Conservation (phyloP, 106 monocot genomes). For the Dactylorhiza incarnata region DNA sequence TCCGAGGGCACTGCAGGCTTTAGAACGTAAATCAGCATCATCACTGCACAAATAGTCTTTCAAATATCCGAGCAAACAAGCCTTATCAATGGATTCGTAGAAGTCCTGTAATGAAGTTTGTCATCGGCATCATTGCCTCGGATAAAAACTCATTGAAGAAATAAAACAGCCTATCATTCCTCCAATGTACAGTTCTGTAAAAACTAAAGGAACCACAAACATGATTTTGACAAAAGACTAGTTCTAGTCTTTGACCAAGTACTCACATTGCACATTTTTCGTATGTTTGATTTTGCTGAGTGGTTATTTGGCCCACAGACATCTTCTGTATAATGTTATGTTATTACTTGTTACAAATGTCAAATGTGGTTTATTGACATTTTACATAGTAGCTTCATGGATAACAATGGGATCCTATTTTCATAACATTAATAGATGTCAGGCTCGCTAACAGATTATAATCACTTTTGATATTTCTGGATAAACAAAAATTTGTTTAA, state of each 20-base stretch:
- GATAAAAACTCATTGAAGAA: not conserved
- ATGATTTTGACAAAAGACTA: not conserved
- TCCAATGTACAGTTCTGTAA: not conserved
- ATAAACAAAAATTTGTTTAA: too few species aligned
- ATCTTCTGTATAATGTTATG: too few species aligned
- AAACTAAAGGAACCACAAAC: not conserved
- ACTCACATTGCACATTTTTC: not conserved
- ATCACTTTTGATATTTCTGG: too few species aligned
- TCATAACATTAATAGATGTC: too few species aligned
- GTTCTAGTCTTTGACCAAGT: not conserved
- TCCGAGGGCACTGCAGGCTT: constrained; percentile 93
- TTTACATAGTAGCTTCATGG: too few species aligned
- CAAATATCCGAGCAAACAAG: constrained; percentile 57
- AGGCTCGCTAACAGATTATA: too few species aligned
- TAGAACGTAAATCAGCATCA: constrained; percentile 77
- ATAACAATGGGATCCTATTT: too few species aligned
- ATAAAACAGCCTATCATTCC: not conserved
- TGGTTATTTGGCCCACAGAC: too few species aligned
- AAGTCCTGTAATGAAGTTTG: constrained; percentile 55
- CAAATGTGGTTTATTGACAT: too few species aligned
- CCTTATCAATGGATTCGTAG: constrained; percentile 72
- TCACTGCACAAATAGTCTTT: constrained; percentile 54
- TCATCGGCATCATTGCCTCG: not conserved
- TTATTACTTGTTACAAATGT: too few species aligned
- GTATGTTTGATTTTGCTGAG: not conserved